Evolutionary conservation across 2,329 filamentous ascomycete genomes (phyloP).

Genomic region (Diplodia sapinea): DNA sequence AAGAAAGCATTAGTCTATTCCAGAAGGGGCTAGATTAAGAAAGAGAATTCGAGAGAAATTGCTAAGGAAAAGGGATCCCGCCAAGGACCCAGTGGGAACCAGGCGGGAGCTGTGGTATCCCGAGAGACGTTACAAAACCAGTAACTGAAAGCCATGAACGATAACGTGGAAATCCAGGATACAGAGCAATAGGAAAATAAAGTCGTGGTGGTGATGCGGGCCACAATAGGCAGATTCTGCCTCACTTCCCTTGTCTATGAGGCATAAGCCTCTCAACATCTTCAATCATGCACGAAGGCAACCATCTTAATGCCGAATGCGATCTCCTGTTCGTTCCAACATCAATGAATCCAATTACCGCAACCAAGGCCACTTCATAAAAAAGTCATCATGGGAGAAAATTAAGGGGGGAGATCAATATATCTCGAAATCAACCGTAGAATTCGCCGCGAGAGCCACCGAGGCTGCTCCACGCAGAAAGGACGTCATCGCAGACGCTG

Average conservation of each 20-base stretch:
- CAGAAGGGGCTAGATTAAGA: not conserved
- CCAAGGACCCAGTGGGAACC: not conserved
- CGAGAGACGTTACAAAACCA: constrained; percentile 8
- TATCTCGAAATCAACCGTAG: not conserved
- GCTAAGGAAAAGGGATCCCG: constrained; percentile 5
- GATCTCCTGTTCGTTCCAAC: constrained; percentile 4
- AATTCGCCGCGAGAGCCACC: constrained; percentile 41
- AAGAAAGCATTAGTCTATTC: not conserved
- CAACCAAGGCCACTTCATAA: not conserved
- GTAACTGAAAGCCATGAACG: not conserved
- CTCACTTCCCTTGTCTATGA: not conserved
- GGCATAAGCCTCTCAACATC: not conserved
- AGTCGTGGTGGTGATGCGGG: not conserved
- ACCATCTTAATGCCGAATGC: not conserved
- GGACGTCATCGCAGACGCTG: constrained; percentile 54
- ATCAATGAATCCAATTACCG: constrained; percentile 1
- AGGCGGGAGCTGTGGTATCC: constrained; percentile 18
- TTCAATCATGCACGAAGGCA: not conserved
- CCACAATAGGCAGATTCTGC: not conserved
- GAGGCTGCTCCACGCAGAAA: constrained; percentile 55
- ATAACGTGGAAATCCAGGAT: not conserved
- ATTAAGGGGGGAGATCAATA: not conserved
- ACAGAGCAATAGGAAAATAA: not conserved
- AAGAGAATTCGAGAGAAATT: not conserved
- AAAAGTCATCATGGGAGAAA: not conserved